phyloP scores from a whole-genome alignment of 2,329 filamentous ascomycete species.

The Apiospora marii region DNA sequence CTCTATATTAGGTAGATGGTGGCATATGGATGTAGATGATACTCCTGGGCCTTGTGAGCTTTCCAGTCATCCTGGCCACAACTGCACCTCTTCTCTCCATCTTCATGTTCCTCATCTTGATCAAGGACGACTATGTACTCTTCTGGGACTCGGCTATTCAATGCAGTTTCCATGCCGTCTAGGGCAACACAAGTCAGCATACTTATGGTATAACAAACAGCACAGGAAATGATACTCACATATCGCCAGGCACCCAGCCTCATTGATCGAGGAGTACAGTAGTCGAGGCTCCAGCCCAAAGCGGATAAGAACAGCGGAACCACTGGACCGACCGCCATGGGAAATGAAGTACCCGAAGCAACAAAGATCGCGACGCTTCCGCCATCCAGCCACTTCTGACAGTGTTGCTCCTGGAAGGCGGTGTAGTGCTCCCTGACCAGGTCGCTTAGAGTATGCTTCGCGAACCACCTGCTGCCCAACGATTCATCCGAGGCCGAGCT shows the following conservation, averaged over 20 bases:
- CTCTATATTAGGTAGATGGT: too few species aligned
- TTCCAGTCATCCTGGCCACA: background rate
- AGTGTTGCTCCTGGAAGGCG: background rate
- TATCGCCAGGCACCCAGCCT: background rate
- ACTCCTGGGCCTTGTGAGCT: background rate
- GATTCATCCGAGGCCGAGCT: background rate
- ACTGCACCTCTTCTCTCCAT: background rate
- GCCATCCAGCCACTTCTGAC: background rate
- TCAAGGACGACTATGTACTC: background rate
- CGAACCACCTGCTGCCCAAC: background rate
- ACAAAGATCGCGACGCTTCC: background rate
- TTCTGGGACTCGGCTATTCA: background rate
- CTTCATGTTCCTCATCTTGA: background rate
- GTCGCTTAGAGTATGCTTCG: background rate
- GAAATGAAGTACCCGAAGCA: background rate
- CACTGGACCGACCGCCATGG: background rate
- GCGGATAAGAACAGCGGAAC: background rate
- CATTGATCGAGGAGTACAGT: background rate
- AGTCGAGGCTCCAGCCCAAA: background rate
- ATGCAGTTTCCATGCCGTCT: slow-evolving; percentile 4
- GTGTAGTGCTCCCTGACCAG: background rate
- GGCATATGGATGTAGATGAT: too few species aligned
- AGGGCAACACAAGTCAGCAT: background rate
- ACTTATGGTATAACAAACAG: background rate
- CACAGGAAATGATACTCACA: background rate